Conservation (phyloP, 441 rosid species). For the Manihot esculenta region DNA sequence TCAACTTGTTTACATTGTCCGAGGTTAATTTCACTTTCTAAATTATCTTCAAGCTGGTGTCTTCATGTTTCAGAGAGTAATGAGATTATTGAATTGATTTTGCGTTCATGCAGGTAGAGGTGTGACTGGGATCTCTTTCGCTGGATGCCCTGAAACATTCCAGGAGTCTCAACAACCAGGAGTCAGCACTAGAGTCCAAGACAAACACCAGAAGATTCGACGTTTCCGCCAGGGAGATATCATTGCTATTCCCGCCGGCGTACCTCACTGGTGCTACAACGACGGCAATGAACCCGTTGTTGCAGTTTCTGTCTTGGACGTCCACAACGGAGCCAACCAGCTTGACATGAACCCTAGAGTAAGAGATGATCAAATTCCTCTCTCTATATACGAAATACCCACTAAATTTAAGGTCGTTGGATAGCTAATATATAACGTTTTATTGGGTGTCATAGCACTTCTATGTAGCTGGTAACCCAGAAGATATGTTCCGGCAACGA, state of each 20-base stretch:
- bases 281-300: conserved; percentile 34
- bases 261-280: conserved; percentile 40
- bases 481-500: conserved; percentile 31
- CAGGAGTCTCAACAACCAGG: conserved; percentile 21
- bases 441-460: conserved; percentile 39
- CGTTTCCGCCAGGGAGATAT: conserved; percentile 40
- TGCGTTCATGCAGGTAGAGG: conserved; percentile 28
- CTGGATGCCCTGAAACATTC: conserved; percentile 45
- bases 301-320: conserved; percentile 31
- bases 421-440: neutral
- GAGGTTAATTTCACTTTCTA: conserved; percentile 31
- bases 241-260: conserved; percentile 39
- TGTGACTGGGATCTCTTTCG: conserved; percentile 23
- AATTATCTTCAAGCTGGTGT: too few species aligned
- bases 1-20: conserved; percentile 36
- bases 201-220: conserved; percentile 42
- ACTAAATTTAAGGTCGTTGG: too few species aligned
- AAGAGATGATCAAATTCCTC: neutral
- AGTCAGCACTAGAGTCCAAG: conserved; percentile 4
- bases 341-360: conserved; percentile 38
- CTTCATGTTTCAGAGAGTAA: too few species aligned
- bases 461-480: conserved; percentile 64
- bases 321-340: conserved; percentile 29
- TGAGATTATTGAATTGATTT: neutral
- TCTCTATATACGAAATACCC: neutral